These are phyloP conservation scores for Blastobotrys mokoenaii DNA, from an alignment of 805 yeast genomes.

Conservation along the genomic window DNA sequence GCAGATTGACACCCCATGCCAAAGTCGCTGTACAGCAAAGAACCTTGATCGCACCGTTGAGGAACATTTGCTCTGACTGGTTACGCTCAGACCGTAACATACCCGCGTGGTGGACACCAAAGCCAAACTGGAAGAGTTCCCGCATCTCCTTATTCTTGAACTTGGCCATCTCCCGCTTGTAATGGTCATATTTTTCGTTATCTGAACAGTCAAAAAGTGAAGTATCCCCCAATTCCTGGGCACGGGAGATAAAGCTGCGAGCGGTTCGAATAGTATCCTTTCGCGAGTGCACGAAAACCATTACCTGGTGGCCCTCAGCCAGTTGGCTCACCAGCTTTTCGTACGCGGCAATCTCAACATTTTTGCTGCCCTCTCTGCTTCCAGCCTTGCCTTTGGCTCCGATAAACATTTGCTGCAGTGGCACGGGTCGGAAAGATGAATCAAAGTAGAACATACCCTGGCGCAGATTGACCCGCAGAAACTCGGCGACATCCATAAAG, in stretches of 20 bases:
- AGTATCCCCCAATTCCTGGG: constrained; percentile 52
- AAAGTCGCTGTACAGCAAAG: constrained; percentile 93
- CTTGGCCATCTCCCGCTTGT: constrained; percentile 53
- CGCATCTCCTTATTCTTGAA: constrained; percentile 70
- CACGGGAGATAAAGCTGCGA: constrained; percentile 57
- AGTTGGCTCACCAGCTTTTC: constrained; percentile 65
- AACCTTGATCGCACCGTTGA: constrained; percentile 78
- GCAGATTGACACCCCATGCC: constrained; percentile 99
- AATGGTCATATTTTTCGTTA: constrained; percentile 23
- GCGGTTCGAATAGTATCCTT: constrained; percentile 87
- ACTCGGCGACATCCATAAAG: constrained; percentile 88
- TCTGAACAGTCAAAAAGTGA: constrained; percentile 48
- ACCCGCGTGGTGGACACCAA: constrained; percentile 97
- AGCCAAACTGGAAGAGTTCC: constrained; percentile 72
- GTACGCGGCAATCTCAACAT: constrained; percentile 67
- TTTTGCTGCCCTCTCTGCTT: constrained; percentile 55
- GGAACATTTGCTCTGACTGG: constrained; percentile 78
- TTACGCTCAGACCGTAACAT: constrained; percentile 88
- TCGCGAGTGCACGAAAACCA: constrained; percentile 95
- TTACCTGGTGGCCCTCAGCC: constrained; percentile 71
- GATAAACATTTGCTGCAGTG: constrained; percentile 75
- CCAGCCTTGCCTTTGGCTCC: constrained; percentile 89
- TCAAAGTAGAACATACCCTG: constrained; percentile 94
- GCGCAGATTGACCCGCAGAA: constrained; percentile 73
- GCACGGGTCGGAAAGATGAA: constrained; percentile 87